Evolutionary conservation across 495 filamentous ascomycete species (phyloP).

Genomic region (Hypomontagnella monticulosa): DNA sequence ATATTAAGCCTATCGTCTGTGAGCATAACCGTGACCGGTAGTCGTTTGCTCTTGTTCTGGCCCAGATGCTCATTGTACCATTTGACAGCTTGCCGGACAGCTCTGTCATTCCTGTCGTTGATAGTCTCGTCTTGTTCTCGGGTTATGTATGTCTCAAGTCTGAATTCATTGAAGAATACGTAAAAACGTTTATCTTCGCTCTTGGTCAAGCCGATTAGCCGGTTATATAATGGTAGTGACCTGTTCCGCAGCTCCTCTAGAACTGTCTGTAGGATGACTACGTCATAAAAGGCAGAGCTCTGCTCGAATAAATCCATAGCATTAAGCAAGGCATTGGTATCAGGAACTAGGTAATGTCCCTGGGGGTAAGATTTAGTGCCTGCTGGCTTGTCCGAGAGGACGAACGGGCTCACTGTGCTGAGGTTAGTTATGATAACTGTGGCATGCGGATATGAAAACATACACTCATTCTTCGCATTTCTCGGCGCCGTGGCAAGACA

Average conservation of each 20-base stretch:
- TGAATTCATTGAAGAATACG: conserved; percentile 99
- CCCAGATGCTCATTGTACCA: conserved; percentile 90
- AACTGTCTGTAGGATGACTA: conserved; percentile 92
- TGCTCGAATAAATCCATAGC: conserved; percentile 98
- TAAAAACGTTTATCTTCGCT: conserved; percentile 97
- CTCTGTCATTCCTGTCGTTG: conserved; percentile 95
- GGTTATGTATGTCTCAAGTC: conserved; percentile 85
- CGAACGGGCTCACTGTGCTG: conserved; percentile 74
- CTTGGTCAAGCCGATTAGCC: conserved; percentile 85
- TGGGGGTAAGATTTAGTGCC: conserved; percentile 81
- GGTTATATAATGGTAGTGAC: conserved; percentile 94
- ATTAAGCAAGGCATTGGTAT: conserved; percentile 95
- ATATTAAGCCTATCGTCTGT: conserved; percentile 92
- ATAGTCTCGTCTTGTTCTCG: conserved; percentile 83
- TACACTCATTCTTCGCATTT: conserved; percentile 81
- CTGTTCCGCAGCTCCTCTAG: conserved; percentile 95
- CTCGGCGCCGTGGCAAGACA: conserved; percentile 76
- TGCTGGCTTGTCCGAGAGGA: conserved; percentile 86
- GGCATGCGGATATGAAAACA: conserved; percentile 22
- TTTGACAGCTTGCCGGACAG: conserved; percentile 82
- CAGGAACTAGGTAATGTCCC: conserved; percentile 94
- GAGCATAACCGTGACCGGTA: conserved; percentile 88
- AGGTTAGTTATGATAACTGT: conserved; percentile 31
- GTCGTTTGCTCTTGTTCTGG: conserved; percentile 64
- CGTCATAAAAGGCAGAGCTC: conserved; percentile 90